phyloP scores from a whole-genome alignment of 805 yeast genomes.

The Yamadazyma laniorum region DNA sequence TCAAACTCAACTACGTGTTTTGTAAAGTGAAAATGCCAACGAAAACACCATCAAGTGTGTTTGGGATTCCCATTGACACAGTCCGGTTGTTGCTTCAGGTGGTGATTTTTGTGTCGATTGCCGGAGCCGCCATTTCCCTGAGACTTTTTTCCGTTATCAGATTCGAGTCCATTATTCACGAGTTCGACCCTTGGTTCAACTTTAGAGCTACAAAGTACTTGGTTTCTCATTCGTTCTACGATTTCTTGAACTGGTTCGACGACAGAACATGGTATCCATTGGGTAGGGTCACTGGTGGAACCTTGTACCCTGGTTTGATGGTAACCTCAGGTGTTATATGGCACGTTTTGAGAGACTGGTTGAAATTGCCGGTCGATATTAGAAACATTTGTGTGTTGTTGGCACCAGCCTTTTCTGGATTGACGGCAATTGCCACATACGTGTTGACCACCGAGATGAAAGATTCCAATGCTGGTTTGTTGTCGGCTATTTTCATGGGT shows the following conservation, averaged over 20 bases:
- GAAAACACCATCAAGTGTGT: slow-evolving; percentile 22
- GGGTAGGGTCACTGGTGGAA: slow-evolving; percentile 99
- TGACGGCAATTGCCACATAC: slow-evolving; percentile 89
- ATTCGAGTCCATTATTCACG: slow-evolving; percentile 95
- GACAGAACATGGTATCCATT: slow-evolving; percentile 99
- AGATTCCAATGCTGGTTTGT: slow-evolving; percentile 81
- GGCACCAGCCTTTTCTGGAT: slow-evolving; percentile 94
- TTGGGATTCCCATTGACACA: slow-evolving; percentile 32
- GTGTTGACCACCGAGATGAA: slow-evolving; percentile 87
- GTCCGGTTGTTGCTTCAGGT: slow-evolving; percentile 53
- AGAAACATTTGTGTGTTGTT: slow-evolving; percentile 93
- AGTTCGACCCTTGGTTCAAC: slow-evolving; percentile 96
- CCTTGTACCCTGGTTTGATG: slow-evolving; percentile 97
- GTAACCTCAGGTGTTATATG: slow-evolving; percentile 92
- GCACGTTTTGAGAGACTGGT: slow-evolving; percentile 58
- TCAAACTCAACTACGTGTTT: not conserved
- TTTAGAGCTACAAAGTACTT: slow-evolving; percentile 93
- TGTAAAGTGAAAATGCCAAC: slow-evolving; percentile 13
- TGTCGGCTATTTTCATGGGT: slow-evolving; percentile 93
- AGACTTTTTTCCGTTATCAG: slow-evolving; percentile 95
- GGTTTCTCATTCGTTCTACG: slow-evolving; percentile 79
- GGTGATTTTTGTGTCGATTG: slow-evolving; percentile 69
- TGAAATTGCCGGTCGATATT: slow-evolving; percentile 85
- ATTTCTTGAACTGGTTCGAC: slow-evolving; percentile 96
- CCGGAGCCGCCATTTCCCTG: slow-evolving; percentile 89